Conservation (phyloP, 208 protist species). For the Strigomonas oncopelti region DNA sequence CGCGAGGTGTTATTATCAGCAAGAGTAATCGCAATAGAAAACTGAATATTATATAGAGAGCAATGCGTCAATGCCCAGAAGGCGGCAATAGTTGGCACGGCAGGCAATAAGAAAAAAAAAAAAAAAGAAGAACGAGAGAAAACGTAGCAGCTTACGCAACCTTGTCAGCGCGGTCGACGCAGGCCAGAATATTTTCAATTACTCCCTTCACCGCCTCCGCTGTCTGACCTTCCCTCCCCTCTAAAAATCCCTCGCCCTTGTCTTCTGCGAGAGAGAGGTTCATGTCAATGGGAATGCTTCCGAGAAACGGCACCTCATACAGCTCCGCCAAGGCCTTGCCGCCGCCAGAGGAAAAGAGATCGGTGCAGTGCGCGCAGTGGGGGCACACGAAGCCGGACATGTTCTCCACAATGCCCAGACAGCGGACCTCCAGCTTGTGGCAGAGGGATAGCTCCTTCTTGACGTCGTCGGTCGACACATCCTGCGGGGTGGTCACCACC, state of each 20-base stretch:
- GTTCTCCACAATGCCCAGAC: constrained; percentile 91
- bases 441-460: constrained; percentile 91
- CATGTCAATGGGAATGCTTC: constrained; percentile 80
- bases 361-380: constrained; percentile 85
- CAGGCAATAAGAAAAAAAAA: neutral
- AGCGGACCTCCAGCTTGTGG: constrained; percentile 74
- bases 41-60: too few relatives aligned
- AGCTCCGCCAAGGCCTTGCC: constrained; percentile 63
- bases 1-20: too few relatives aligned
- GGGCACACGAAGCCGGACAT: constrained; percentile 93
- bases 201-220: constrained; percentile 46
- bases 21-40: too few relatives aligned
- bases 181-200: constrained; percentile 49
- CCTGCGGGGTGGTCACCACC: constrained; percentile 89
- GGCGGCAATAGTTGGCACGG: too few relatives aligned
- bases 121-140: too few relatives aligned
- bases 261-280: constrained; percentile 72
- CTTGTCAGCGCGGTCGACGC: constrained; percentile 46
- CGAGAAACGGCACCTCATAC: constrained; percentile 83
- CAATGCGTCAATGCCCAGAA: too few relatives aligned
- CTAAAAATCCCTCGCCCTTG: constrained; percentile 55
- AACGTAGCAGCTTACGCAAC: too few relatives aligned
- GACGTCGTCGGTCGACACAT: constrained; percentile 88
- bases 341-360: constrained; percentile 85
- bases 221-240: constrained; percentile 26